Conservation (phyloP, 2,329 filamentous ascomycete genomes). For the Hypoxylon sp. region DNA sequence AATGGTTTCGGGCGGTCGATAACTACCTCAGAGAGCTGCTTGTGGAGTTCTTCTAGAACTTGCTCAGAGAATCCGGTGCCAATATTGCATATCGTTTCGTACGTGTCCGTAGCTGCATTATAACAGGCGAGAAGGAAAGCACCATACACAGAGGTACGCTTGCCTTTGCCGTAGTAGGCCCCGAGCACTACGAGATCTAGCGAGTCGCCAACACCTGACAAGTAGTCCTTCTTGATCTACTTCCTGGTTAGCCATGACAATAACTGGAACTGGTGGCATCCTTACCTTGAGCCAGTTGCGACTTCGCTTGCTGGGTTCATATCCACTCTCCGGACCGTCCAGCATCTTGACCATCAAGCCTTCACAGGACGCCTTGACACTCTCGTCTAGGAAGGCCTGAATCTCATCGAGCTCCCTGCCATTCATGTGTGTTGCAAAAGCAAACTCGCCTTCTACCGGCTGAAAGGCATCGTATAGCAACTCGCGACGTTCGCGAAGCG, state of each 20-base stretch:
- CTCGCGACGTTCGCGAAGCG: slow-evolving; percentile 84
- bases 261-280: slow-evolving; percentile 3
- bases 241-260: slow-evolving; percentile 41
- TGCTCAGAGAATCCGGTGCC: slow-evolving; percentile 96
- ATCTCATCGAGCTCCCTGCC: slow-evolving; percentile 94
- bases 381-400: slow-evolving; percentile 90
- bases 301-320: slow-evolving; percentile 95
- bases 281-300: slow-evolving; percentile 96
- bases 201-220: slow-evolving; percentile 92
- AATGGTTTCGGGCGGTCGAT: slow-evolving; percentile 96
- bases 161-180: slow-evolving; percentile 93
- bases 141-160: slow-evolving; percentile 94
- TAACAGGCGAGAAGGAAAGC: slow-evolving; percentile 96
- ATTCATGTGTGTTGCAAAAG: slow-evolving; percentile 88
- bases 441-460: slow-evolving; percentile 88
- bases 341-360: slow-evolving; percentile 99
- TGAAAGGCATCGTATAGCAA: slow-evolving; percentile 79
- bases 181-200: slow-evolving; percentile 96
- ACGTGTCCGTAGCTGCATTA: slow-evolving; percentile 81
- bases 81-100: slow-evolving; percentile 98
- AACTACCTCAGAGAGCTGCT: slow-evolving; percentile 77
- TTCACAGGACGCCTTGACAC: slow-evolving; percentile 95
- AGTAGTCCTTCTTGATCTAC: slow-evolving; percentile 97
- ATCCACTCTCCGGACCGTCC: slow-evolving; percentile 90
- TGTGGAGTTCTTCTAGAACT: slow-evolving; percentile 89